phyloP scores from a whole-genome alignment of 371 early-diverging fungal genomes.

The Mucor velutinosus region DNA sequence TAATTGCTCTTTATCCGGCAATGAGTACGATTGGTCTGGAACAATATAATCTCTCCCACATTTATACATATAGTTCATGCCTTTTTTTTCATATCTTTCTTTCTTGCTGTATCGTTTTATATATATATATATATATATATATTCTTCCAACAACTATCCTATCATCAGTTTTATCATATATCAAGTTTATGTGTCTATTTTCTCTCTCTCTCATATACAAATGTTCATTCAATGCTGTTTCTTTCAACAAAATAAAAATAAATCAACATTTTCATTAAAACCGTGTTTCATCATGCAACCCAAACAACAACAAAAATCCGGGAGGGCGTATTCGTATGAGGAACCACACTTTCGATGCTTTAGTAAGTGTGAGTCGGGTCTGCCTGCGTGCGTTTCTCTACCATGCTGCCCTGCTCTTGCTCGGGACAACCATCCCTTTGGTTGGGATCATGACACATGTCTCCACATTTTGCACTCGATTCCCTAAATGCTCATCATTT shows the following conservation, averaged over 20 bases:
- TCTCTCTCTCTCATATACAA: neutral
- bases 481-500: neutral
- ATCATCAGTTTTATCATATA: conserved; percentile 1
- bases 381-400: neutral
- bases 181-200: neutral
- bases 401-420: neutral
- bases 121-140: neutral
- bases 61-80: neutral
- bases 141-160: neutral
- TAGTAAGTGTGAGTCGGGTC: neutral
- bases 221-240: neutral
- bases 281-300: conserved; percentile 1
- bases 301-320: no score
- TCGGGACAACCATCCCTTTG: no score
- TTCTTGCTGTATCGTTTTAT: neutral
- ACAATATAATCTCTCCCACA: neutral
- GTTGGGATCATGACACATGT: neutral
- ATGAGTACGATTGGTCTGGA: conserved; percentile 3
- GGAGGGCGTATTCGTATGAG: neutral
- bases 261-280: neutral
- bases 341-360: neutral
- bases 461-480: neutral
- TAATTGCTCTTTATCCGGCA: neutral
- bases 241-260: neutral
- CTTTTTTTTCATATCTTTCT: neutral